phyloP scores from a whole-genome alignment of 2,329 filamentous ascomycete species.

The Colletotrichum lindemuthianum region DNA sequence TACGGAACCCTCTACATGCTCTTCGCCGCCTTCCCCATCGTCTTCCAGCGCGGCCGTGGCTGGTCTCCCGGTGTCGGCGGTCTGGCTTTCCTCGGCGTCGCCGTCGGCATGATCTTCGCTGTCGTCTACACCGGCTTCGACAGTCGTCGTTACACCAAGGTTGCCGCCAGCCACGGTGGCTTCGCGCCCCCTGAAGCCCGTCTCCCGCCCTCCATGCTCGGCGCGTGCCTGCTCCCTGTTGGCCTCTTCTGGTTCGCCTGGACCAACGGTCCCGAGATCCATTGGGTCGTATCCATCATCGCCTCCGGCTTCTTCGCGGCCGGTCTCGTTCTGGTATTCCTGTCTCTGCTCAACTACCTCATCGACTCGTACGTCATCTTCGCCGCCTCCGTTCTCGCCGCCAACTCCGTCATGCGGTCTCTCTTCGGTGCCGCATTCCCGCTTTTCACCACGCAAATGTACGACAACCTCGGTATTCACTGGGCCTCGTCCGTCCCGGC shows the following conservation, averaged over 20 bases:
- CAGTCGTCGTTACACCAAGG: conserved; percentile 54
- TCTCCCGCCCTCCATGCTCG: conserved; percentile 65
- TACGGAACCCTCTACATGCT: conserved; percentile 69
- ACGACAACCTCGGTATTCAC: conserved; percentile 72
- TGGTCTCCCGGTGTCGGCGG: conserved; percentile 70
- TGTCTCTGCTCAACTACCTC: conserved; percentile 64
- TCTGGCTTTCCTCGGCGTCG: conserved; percentile 74
- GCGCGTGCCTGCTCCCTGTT: conserved; percentile 62
- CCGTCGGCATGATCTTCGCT: conserved; percentile 71
- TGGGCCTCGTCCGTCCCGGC: conserved; percentile 80
- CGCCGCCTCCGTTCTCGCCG: conserved; percentile 78
- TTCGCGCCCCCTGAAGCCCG: conserved; percentile 67
- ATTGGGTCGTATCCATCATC: conserved; percentile 58
- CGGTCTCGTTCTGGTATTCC: conserved; percentile 62
- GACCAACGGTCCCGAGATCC: conserved; percentile 61
- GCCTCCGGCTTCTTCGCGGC: conserved; percentile 47
- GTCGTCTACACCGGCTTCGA: conserved; percentile 57
- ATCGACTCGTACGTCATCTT: conserved; percentile 71
- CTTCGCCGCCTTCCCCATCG: conserved; percentile 71
- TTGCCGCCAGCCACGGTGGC: conserved; percentile 52
- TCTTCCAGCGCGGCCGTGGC: conserved; percentile 69
- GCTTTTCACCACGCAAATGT: conserved; percentile 73
- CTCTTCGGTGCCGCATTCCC: conserved; percentile 79
- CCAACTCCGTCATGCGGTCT: conserved; percentile 76
- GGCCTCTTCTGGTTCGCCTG: conserved; percentile 69